Evolutionary conservation across 2,329 filamentous ascomycete species (phyloP).

Genomic region (Fusarium oxysporum): DNA sequence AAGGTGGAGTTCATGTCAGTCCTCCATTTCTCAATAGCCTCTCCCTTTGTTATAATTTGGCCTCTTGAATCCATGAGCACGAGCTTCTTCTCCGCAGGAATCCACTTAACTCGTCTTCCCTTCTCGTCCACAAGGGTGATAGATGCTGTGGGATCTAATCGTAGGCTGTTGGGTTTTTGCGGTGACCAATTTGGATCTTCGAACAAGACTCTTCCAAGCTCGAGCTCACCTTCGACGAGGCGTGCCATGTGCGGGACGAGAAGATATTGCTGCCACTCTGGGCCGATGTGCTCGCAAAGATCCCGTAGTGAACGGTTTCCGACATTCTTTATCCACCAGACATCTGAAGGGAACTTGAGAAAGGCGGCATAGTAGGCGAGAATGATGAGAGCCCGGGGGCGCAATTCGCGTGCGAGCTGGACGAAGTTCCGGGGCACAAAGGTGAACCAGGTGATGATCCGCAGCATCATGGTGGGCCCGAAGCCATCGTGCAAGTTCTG

Average conservation of each 20-base stretch:
- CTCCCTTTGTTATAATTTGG: neutral
- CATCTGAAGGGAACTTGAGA: conserved; percentile 54
- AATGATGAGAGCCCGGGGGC: conserved; percentile 62
- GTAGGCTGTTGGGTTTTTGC: conserved; percentile 15
- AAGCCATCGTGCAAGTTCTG: conserved; percentile 59
- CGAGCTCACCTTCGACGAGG: conserved; percentile 47
- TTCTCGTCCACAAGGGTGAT: conserved; percentile 38
- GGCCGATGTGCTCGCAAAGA: conserved; percentile 55
- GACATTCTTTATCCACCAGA: conserved; percentile 66
- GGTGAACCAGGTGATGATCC: conserved; percentile 65
- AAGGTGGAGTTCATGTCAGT: neutral
- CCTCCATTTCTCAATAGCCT: conserved; percentile 18
- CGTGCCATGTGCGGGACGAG: conserved; percentile 56
- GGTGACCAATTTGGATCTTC: conserved; percentile 58
- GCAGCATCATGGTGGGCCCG: conserved; percentile 58
- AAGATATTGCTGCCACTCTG: conserved; percentile 56
- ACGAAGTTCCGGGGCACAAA: conserved; percentile 60
- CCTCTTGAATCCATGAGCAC: conserved; percentile 35
- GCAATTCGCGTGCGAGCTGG: conserved; percentile 54
- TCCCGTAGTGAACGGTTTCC: conserved; percentile 59
- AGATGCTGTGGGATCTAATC: conserved; percentile 28
- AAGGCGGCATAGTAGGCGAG: conserved; percentile 66
- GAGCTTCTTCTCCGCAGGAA: conserved; percentile 32
- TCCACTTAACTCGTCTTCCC: conserved; percentile 42
- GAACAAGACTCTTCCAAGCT: conserved; percentile 57